Conservation (phyloP, 2,329 filamentous ascomycete genomes). For the Didymella glomerata region DNA sequence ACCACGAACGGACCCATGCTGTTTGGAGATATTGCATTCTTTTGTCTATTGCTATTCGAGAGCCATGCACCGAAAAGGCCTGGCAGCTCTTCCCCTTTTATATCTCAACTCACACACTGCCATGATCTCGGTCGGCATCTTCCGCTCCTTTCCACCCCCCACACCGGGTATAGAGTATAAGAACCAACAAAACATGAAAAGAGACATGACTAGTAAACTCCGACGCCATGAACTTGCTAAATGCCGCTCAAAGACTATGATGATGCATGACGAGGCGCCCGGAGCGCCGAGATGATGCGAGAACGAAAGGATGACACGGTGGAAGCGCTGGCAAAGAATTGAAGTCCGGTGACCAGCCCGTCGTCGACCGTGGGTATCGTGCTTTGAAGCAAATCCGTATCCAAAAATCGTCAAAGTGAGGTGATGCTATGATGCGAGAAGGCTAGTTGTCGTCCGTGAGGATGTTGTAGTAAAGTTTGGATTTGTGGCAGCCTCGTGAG, state of each 20-base stretch:
- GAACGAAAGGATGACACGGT: constrained; percentile 6
- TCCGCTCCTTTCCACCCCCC: constrained; percentile 1
- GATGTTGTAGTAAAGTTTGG: not conserved
- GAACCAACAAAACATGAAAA: not conserved
- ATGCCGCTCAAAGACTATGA: constrained; percentile 20
- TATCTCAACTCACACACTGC: not conserved
- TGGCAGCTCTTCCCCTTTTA: not conserved
- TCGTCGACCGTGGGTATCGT: constrained; percentile 29
- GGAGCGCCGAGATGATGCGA: constrained; percentile 8
- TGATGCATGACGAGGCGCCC: constrained; percentile 1
- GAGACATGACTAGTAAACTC: not conserved
- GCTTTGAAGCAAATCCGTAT: constrained; percentile 21
- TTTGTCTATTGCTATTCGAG: constrained; percentile 18
- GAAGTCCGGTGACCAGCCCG: constrained; percentile 27
- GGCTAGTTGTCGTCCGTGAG: not conserved
- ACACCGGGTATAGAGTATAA: constrained; percentile 16
- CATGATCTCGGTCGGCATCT: not conserved
- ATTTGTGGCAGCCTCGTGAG: not conserved
- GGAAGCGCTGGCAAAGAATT: constrained; percentile 16
- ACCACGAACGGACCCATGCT: not conserved
- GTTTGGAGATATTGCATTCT: constrained; percentile 5
- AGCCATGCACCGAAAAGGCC: not conserved
- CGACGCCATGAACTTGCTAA: constrained; percentile 11
- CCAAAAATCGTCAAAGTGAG: constrained; percentile 16
- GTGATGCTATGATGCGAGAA: not conserved